phyloP scores from a whole-genome alignment of 2,329 filamentous ascomycete genomes.

The Didymella pomorum region DNA sequence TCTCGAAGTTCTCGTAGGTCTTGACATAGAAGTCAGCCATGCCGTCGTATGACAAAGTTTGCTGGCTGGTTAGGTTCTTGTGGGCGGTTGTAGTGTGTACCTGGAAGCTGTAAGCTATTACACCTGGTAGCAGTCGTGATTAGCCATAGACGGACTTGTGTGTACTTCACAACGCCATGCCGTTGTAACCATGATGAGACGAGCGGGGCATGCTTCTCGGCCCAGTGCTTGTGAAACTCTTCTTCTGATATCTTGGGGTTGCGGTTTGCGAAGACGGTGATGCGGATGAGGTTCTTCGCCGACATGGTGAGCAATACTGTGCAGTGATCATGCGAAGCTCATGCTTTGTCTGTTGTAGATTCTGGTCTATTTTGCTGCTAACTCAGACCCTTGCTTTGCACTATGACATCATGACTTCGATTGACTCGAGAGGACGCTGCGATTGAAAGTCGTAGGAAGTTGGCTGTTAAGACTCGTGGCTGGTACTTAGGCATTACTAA shows the following conservation, averaged over 20 bases:
- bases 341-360: background rate
- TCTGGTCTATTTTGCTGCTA: background rate
- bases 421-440: background rate
- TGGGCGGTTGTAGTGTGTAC: constrained; percentile 34
- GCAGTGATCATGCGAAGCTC: background rate
- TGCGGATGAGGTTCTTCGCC: constrained; percentile 27
- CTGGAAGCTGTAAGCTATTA: constrained; percentile 7
- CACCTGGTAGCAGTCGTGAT: no score
- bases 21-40: constrained; percentile 39
- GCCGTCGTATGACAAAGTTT: constrained; percentile 30
- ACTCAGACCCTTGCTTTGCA: no score
- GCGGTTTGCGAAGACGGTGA: constrained; percentile 35
- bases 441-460: background rate
- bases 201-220: constrained; percentile 34
- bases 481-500: constrained; percentile 9
- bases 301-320: constrained; percentile 12
- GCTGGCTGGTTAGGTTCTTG: constrained; percentile 26
- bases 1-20: constrained; percentile 36
- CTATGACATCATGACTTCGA: constrained; percentile 14
- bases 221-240: constrained; percentile 36
- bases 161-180: constrained; percentile 35
- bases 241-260: constrained; percentile 32
- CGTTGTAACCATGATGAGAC: constrained; percentile 33
- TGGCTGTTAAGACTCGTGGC: background rate
- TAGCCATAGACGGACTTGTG: constrained; percentile 22